phyloP scores from a whole-genome alignment of 2,329 filamentous ascomycete genomes.

The Phialophora expanda region DNA sequence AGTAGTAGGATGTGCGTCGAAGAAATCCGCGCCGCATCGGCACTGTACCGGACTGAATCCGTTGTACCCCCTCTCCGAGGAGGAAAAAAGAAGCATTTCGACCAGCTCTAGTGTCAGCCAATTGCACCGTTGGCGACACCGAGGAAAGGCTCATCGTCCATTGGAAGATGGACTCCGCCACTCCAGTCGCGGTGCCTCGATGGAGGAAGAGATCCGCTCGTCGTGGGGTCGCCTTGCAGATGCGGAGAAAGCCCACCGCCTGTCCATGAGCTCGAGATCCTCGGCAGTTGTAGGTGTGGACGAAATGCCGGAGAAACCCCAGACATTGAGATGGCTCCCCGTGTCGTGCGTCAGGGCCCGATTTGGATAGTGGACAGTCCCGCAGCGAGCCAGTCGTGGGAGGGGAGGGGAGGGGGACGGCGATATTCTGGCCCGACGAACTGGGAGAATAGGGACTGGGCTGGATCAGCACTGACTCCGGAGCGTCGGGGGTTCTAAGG shows the following conservation, averaged over 20 bases:
- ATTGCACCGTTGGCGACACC: background rate
- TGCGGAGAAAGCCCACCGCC: constrained; percentile 30
- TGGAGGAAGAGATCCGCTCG: constrained; percentile 13
- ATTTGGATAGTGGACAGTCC: constrained; percentile 18
- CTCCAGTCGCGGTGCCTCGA: background rate
- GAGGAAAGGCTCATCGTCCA: background rate
- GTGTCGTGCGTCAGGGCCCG: constrained; percentile 4
- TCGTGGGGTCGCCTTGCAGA: constrained; percentile 20
- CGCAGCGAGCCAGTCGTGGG: constrained; percentile 4
- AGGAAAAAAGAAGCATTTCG: background rate
- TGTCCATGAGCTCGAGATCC: background rate
- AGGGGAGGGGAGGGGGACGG: background rate
- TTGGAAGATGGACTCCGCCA: constrained; percentile 1
- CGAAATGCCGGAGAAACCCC: constrained; percentile 24
- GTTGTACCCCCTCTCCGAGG: constrained; percentile 6
- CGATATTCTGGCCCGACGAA: background rate
- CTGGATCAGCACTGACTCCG: background rate
- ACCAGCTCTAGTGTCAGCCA: constrained; percentile 1
- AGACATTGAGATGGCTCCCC: constrained; percentile 2
- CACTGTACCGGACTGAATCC: constrained; percentile 7
- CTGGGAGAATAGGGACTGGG: background rate
- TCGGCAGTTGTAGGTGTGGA: constrained; percentile 30
- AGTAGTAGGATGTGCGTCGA: background rate
- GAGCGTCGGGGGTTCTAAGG: background rate
- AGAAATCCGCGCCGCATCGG: background rate